phyloP scores from a whole-genome alignment of 192 early-diverging fungal genomes.

The Mortierella hygrophila region DNA sequence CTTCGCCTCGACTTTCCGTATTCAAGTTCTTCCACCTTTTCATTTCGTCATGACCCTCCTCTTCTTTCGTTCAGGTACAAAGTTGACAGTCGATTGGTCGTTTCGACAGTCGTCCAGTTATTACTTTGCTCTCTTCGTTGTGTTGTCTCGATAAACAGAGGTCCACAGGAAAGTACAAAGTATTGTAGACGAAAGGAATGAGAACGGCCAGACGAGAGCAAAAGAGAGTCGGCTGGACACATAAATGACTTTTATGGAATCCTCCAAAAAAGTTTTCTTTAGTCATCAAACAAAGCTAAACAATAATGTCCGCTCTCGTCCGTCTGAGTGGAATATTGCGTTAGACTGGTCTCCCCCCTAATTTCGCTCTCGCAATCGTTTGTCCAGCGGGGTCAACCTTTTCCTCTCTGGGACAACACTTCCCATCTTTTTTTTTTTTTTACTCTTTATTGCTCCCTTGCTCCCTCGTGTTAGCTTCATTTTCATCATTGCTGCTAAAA shows the following conservation, averaged over 20 bases:
- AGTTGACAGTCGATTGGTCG: background rate
- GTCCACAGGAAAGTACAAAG: background rate
- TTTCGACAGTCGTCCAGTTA: background rate
- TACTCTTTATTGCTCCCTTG: background rate
- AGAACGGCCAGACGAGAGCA: background rate
- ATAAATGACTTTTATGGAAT: background rate
- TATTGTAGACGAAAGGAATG: background rate
- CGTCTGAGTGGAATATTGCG: background rate
- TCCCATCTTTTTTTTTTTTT: background rate
- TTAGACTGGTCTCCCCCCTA: background rate
- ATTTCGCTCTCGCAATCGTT: background rate
- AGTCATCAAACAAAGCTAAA: background rate
- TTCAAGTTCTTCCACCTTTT: background rate
- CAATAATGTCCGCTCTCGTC: background rate
- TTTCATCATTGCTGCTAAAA: too few species aligned
- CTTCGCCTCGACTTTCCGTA: background rate
- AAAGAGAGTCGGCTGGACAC: background rate
- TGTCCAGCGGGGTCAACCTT: constrained; percentile 7
- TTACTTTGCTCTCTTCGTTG: background rate
- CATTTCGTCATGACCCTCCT: background rate
- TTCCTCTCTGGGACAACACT: background rate
- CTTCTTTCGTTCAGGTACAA: background rate
- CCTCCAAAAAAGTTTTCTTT: background rate
- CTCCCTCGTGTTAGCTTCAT: background rate
- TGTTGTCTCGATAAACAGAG: background rate